Conservation (phyloP, 441 rosid genomes). For the Syzygium malaccense region DNA sequence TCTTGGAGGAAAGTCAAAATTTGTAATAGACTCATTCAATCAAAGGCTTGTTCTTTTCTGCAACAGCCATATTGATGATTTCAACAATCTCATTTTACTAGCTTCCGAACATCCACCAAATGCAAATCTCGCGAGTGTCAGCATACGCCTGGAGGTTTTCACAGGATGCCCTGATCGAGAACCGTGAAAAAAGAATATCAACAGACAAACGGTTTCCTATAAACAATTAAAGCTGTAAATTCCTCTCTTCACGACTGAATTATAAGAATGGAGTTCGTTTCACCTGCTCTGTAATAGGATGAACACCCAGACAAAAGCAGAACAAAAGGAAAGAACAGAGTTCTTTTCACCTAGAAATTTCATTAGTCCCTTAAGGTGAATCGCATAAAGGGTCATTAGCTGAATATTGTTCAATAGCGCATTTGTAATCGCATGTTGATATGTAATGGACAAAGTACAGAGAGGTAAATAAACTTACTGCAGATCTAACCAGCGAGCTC, state of each 20-base stretch:
- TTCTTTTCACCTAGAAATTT: background rate
- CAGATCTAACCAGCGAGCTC: background rate
- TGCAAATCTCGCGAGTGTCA: background rate
- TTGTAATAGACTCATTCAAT: background rate
- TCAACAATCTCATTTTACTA: background rate
- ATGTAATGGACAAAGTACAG: background rate
- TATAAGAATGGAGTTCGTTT: background rate
- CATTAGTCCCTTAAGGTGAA: background rate
- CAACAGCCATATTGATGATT: background rate
- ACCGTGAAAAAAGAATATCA: background rate
- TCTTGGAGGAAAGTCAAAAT: background rate
- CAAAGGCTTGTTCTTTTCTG: background rate
- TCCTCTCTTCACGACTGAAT: background rate
- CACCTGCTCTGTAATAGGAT: background rate
- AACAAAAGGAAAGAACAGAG: background rate
- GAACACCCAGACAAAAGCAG: background rate
- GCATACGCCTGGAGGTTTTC: background rate
- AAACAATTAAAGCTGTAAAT: background rate
- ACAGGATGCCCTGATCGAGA: background rate
- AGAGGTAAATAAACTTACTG: background rate
- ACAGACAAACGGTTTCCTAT: background rate
- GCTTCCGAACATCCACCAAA: background rate
- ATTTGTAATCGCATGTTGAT: background rate
- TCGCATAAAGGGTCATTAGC: background rate
- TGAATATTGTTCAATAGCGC: background rate